A percentile compares a stretch with the other conserved stretches of the same genome.
phyloP scores from a whole-genome alignment of 305 asterid genomes.

The Stenogyne calaminthoides region DNA sequence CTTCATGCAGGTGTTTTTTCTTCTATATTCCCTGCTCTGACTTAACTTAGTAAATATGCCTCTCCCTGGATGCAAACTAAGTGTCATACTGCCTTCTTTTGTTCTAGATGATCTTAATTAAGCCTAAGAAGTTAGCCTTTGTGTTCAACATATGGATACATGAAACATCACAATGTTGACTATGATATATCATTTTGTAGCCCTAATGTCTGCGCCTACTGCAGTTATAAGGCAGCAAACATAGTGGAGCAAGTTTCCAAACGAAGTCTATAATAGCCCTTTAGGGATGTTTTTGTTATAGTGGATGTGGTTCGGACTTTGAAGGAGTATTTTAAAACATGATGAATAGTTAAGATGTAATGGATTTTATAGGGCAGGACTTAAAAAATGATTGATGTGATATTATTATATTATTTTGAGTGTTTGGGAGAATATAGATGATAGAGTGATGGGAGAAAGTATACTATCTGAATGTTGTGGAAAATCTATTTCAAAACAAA shows the following conservation, averaged over 20 bases:
- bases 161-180: slow-evolving; percentile 16
- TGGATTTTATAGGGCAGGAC: too few species aligned
- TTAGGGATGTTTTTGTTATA: too few species aligned
- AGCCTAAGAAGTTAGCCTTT: slow-evolving; percentile 15
- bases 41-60: slow-evolving; percentile 28
- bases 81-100: not conserved
- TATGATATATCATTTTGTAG: not conserved
- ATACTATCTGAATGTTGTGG: too few species aligned
- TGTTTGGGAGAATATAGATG: too few species aligned
- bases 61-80: slow-evolving; percentile 18
- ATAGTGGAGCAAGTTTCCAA: not conserved
- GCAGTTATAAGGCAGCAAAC: not conserved
- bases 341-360: too few species aligned
- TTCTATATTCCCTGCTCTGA: slow-evolving; percentile 12
- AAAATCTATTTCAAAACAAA: too few species aligned
- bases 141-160: slow-evolving; percentile 15
- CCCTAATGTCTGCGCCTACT: not conserved
- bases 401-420: too few species aligned
- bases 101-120: slow-evolving; percentile 14
- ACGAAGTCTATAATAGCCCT: not conserved
- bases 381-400: too few species aligned
- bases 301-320: too few species aligned
- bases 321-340: too few species aligned
- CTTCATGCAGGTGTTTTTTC: slow-evolving; percentile 82
- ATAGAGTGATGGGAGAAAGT: too few species aligned